Percentiles rank a stretch among this genome's conserved stretches.
phyloP scores from a whole-genome alignment of 208 protist genomes.

The Trypanosoma boissoni region DNA sequence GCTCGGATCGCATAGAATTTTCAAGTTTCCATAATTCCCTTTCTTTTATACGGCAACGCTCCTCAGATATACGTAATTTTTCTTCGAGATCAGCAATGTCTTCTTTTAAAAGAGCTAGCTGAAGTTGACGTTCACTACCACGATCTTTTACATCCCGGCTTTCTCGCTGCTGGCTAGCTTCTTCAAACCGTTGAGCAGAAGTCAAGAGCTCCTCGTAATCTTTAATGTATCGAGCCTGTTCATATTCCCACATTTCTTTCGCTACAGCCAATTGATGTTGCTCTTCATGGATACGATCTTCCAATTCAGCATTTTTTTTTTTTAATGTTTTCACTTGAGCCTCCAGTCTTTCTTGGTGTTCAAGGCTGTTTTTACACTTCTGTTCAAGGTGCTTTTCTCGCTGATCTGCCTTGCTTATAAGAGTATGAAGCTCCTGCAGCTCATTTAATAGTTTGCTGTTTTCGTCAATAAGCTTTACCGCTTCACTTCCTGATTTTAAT shows the following conservation, averaged over 20 bases:
- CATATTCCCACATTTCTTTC: conserved; percentile 51
- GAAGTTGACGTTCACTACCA: conserved; percentile 26
- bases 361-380: conserved; percentile 51
- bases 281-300: conserved; percentile 53
- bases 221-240: conserved; percentile 48
- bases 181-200: conserved; percentile 26
- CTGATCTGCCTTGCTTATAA: conserved; percentile 42
- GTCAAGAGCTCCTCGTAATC: conserved; percentile 47
- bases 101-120: conserved; percentile 62
- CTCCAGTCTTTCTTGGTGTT: conserved; percentile 34
- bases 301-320: conserved; percentile 36
- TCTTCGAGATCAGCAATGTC: conserved; percentile 68
- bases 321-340: conserved; percentile 14
- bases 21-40: conserved; percentile 53
- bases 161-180: conserved; percentile 17
- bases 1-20: conserved; percentile 30
- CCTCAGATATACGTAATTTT: conserved; percentile 51
- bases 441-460: conserved; percentile 40
- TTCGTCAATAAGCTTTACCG: conserved; percentile 56
- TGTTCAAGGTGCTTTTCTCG: conserved; percentile 70
- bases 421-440: conserved; percentile 23
- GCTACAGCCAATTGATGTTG: conserved; percentile 35
- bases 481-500: conserved; percentile 28
- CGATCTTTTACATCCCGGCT: conserved; percentile 22
- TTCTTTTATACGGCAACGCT: conserved; percentile 63